These are phyloP conservation scores for Nemania abortiva DNA, from an alignment of 2,329 filamentous ascomycete genomes.

Conservation along the genomic window DNA sequence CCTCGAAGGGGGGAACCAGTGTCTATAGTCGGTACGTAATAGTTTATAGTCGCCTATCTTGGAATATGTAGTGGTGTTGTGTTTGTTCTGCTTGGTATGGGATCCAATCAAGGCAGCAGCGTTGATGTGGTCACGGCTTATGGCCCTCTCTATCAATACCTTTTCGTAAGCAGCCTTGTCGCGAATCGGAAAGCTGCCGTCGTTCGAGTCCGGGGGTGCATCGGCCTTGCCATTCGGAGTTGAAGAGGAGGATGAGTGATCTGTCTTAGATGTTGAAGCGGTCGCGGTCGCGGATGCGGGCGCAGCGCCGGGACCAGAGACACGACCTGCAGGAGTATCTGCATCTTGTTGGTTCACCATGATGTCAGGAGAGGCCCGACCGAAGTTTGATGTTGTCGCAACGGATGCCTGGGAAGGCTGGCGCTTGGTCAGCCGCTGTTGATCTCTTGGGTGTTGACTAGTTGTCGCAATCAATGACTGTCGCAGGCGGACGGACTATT, in stretches of 20 bases:
- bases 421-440: constrained; percentile 26
- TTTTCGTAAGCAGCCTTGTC: constrained; percentile 68
- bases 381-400: constrained; percentile 34
- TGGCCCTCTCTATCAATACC: constrained; percentile 66
- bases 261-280: constrained; percentile 47
- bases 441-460: constrained; percentile 15
- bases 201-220: constrained; percentile 50
- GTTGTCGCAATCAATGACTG: constrained; percentile 28
- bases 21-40: constrained; percentile 67
- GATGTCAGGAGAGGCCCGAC: constrained; percentile 37
- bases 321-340: constrained; percentile 43
- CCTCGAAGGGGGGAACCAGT: constrained; percentile 66
- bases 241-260: constrained; percentile 49
- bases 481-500: constrained; percentile 13
- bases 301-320: constrained; percentile 39
- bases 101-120: constrained; percentile 64
- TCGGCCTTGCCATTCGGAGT: constrained; percentile 50
- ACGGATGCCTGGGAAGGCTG: constrained; percentile 25
- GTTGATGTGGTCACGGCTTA: constrained; percentile 66
- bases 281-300: constrained; percentile 42
- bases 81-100: constrained; percentile 65
- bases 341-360: constrained; percentile 52
- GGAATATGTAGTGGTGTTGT: constrained; percentile 72
- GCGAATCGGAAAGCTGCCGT: constrained; percentile 54
- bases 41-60: constrained; percentile 78